Evolutionary conservation across 805 yeast species (phyloP).

Genomic region (Lipomyces sp.): DNA sequence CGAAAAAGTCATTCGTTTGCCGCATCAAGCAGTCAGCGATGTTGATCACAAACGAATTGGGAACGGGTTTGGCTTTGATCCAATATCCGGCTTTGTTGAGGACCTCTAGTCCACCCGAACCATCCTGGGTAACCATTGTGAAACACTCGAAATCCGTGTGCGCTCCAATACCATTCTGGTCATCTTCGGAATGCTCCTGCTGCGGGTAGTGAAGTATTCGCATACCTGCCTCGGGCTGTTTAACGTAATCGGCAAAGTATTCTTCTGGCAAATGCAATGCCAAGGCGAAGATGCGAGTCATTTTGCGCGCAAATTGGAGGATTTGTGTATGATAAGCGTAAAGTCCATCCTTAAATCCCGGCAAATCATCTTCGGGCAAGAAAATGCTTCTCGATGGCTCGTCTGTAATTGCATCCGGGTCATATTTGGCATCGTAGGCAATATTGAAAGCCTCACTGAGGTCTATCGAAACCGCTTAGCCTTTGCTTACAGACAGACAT

Average conservation of each 20-base stretch:
- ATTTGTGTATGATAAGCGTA: slow-evolving; percentile 40
- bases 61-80: slow-evolving; percentile 47
- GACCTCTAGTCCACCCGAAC: slow-evolving; percentile 50
- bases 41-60: slow-evolving; percentile 48
- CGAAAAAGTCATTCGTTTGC: slow-evolving; percentile 49
- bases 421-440: slow-evolving; percentile 42
- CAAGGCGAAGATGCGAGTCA: slow-evolving; percentile 43
- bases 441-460: slow-evolving; percentile 48
- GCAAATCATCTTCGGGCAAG: slow-evolving; percentile 40
- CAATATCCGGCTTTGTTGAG: slow-evolving; percentile 45
- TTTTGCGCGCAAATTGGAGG: slow-evolving; percentile 40
- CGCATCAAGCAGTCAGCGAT: slow-evolving; percentile 50
- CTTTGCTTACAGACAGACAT: neutral
- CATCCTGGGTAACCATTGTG: slow-evolving; percentile 48
- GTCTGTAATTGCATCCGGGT: slow-evolving; percentile 40
- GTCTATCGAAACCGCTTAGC: slow-evolving; percentile 37
- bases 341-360: slow-evolving; percentile 40
- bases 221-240: slow-evolving; percentile 43
- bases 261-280: slow-evolving; percentile 44
- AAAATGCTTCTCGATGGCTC: slow-evolving; percentile 43
- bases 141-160: slow-evolving; percentile 50
- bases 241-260: slow-evolving; percentile 41
- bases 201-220: slow-evolving; percentile 48
- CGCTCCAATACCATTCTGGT: slow-evolving; percentile 49
- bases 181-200: slow-evolving; percentile 42